Evolutionary conservation across 208 protist genomes (phyloP).

Genomic region (Acanthamoeba healyi): DNA sequence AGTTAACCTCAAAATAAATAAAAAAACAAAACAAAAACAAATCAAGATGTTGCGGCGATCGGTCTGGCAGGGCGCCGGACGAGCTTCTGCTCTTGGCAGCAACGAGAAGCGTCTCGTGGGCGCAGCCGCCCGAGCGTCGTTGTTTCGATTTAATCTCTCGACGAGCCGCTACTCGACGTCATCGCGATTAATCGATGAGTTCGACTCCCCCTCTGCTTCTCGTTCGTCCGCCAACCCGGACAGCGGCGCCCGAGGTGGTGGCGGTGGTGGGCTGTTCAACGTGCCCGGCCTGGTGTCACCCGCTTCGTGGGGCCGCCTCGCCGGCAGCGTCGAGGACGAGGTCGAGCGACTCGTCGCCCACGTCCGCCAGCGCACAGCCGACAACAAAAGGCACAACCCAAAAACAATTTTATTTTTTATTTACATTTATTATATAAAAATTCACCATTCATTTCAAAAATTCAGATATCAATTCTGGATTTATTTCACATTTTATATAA

Average conservation of each 20-base stretch:
- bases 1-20: background rate
- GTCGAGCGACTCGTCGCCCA: conserved; percentile 15
- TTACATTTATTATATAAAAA: no score
- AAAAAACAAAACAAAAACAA: background rate
- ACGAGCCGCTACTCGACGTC: background rate
- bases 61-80: background rate
- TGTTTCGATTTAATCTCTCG: background rate
- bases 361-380: background rate
- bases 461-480: no score
- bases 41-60: background rate
- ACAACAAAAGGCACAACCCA: background rate
- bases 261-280: background rate
- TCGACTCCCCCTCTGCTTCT: background rate
- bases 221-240: background rate
- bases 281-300: background rate
- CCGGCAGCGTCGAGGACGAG: background rate
- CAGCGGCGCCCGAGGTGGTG: background rate
- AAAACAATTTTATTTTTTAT: background rate
- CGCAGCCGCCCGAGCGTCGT: background rate
- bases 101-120: no score
- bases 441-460: no score
- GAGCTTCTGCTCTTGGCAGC: no score
- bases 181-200: conserved; percentile 30
- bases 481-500: no score
- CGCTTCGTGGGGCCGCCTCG: background rate